phyloP scores from a whole-genome alignment of 768 basidiomycete species.

The Kwoniella sp. region DNA sequence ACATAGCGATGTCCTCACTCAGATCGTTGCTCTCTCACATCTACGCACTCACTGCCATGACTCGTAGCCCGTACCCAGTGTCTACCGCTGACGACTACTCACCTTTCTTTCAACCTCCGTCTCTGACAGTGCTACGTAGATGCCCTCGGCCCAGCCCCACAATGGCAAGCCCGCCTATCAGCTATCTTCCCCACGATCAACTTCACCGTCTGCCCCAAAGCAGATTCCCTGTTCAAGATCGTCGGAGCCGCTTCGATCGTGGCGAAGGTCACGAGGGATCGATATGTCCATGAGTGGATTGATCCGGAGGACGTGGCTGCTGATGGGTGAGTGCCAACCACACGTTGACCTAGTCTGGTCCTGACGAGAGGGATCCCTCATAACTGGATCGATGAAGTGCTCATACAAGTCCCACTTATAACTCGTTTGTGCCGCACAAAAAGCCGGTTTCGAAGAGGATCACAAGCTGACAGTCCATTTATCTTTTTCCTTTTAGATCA shows the following conservation, averaged over 20 bases:
- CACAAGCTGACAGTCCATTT: background rate
- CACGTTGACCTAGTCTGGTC: background rate
- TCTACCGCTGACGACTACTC: no score
- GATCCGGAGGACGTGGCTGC: constrained; percentile 43
- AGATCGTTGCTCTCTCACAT: no score
- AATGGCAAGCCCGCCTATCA: constrained; percentile 82
- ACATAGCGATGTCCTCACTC: no score
- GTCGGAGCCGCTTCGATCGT: constrained; percentile 97
- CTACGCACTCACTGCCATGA: no score
- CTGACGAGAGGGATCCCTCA: no score
- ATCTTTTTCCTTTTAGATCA: background rate
- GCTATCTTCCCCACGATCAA: constrained; percentile 76
- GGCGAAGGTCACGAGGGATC: constrained; percentile 90
- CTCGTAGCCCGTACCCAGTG: no score
- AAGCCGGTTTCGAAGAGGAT: background rate
- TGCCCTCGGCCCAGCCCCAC: constrained; percentile 82
- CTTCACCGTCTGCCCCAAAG: constrained; percentile 89
- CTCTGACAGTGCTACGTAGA: constrained; percentile 65
- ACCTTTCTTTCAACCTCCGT: background rate
- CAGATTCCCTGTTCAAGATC: constrained; percentile 94
- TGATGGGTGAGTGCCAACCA: constrained; percentile 18
- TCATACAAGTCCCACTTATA: no score
- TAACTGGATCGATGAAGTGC: no score
- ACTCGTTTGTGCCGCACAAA: no score
- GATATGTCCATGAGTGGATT: constrained; percentile 81